Evolutionary conservation across 805 yeast species (phyloP).

Genomic region (Lipomyces sp.): DNA sequence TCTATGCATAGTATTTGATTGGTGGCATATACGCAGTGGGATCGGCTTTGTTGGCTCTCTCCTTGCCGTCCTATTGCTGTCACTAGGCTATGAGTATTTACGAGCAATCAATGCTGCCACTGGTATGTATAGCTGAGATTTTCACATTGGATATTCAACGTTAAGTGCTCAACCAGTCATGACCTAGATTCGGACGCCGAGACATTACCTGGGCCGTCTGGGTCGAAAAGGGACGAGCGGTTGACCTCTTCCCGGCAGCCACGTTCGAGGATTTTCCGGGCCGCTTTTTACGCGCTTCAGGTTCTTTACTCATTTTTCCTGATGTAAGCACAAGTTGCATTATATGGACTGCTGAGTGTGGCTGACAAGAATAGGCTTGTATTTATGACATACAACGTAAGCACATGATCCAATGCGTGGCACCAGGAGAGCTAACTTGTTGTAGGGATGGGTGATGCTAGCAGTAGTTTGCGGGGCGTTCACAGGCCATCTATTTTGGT

Average conservation of each 20-base stretch:
- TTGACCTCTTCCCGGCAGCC: background rate
- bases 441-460: constrained; percentile 73
- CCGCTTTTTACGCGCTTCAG: constrained; percentile 61
- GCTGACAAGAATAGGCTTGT: constrained; percentile 59
- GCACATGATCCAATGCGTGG: constrained; percentile 15
- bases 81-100: constrained; percentile 67
- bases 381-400: constrained; percentile 77
- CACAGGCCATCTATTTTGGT: constrained; percentile 68
- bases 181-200: constrained; percentile 1
- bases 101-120: constrained; percentile 40
- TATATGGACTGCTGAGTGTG: constrained; percentile 45
- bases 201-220: constrained; percentile 8
- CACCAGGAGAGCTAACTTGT: background rate
- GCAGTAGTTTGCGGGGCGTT: constrained; percentile 75
- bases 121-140: background rate
- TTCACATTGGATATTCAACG: background rate
- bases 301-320: constrained; percentile 66
- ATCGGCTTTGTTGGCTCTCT: constrained; percentile 59
- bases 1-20: constrained; percentile 70
- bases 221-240: background rate
- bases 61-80: constrained; percentile 53
- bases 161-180: background rate
- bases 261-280: background rate
- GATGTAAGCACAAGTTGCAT: constrained; percentile 42
- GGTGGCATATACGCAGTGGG: constrained; percentile 76